Conservation (phyloP, 164 flowering plant genomes). For the Vitis labrusca region DNA sequence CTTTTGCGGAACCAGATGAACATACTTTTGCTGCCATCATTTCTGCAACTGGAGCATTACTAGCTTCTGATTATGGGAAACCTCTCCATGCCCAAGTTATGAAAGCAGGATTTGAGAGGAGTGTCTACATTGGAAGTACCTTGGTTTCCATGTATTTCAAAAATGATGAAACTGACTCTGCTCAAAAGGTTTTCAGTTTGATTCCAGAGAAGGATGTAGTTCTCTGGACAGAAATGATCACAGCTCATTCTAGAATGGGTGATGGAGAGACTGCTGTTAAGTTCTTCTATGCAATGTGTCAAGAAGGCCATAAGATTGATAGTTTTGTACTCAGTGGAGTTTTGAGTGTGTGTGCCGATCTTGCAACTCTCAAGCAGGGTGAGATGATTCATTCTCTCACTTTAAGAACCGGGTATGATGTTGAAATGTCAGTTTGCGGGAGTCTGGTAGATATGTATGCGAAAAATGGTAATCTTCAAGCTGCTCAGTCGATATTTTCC, state of each 20-base stretch:
- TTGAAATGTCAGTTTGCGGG: slow-evolving; percentile 60
- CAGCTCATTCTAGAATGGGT: slow-evolving; percentile 53
- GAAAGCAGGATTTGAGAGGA: slow-evolving; percentile 50
- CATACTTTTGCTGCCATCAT: slow-evolving; percentile 65
- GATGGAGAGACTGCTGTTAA: slow-evolving; percentile 57
- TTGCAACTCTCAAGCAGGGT: slow-evolving; percentile 65
- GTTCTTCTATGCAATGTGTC: slow-evolving; percentile 52
- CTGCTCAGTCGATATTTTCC: slow-evolving; percentile 51
- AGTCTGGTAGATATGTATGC: slow-evolving; percentile 84
- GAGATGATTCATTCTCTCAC: slow-evolving; percentile 70
- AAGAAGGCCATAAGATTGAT: slow-evolving; percentile 54
- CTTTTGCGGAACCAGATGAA: slow-evolving; percentile 62
- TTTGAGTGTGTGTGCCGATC: slow-evolving; percentile 82
- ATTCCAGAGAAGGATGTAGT: slow-evolving; percentile 59
- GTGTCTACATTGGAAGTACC: slow-evolving; percentile 62
- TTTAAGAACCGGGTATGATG: slow-evolving; percentile 55
- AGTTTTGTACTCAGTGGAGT: slow-evolving; percentile 68
- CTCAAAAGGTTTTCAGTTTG: slow-evolving; percentile 43
- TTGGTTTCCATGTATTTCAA: slow-evolving; percentile 74
- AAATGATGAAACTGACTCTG: slow-evolving; percentile 48
- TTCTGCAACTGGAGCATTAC: slow-evolving; percentile 40
- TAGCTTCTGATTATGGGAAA: slow-evolving; percentile 47
- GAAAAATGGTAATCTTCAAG: slow-evolving; percentile 60
- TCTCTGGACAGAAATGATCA: slow-evolving; percentile 89
- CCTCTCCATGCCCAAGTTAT: slow-evolving; percentile 64